Evolutionary conservation across 2,329 filamentous ascomycete species (phyloP).

Genomic region (Magnaporthiopsis incrustans): DNA sequence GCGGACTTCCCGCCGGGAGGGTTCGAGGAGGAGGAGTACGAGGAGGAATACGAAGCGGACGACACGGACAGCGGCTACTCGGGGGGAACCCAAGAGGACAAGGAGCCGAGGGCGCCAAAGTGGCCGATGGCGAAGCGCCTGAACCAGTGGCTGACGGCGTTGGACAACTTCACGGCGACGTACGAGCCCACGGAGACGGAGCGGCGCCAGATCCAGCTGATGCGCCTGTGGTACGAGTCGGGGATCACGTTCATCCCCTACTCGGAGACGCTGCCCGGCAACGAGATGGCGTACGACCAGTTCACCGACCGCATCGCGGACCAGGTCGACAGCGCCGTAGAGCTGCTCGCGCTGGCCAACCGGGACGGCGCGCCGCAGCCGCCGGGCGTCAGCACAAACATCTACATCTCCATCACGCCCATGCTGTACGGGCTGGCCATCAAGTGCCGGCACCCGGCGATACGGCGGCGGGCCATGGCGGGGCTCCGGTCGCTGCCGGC

Average conservation of each 20-base stretch:
- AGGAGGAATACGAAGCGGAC: neutral
- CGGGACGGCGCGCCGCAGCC: neutral
- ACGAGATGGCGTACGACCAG: neutral
- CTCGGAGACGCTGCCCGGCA: neutral
- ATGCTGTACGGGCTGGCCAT: conserved; percentile 1
- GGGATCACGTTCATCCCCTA: neutral
- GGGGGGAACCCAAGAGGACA: neutral
- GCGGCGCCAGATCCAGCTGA: neutral
- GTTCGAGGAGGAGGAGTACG: neutral
- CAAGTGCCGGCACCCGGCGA: conserved; percentile 6
- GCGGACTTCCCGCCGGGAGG: neutral
- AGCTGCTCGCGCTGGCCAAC: neutral
- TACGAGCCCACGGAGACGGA: neutral
- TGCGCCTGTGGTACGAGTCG: neutral
- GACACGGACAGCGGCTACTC: neutral
- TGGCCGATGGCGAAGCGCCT: neutral
- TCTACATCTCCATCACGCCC: neutral
- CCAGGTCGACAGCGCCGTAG: neutral
- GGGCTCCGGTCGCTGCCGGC: neutral
- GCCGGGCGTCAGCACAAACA: neutral
- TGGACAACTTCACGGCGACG: neutral
- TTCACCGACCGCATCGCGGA: neutral
- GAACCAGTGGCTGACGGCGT: neutral
- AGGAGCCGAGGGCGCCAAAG: neutral
- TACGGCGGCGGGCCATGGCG: conserved; percentile 1